Evolutionary conservation across 2,329 filamentous ascomycete genomes (phyloP), one percentile per base, ranked within the genome.

Genomic region (Calonectria naviculata): DNA sequence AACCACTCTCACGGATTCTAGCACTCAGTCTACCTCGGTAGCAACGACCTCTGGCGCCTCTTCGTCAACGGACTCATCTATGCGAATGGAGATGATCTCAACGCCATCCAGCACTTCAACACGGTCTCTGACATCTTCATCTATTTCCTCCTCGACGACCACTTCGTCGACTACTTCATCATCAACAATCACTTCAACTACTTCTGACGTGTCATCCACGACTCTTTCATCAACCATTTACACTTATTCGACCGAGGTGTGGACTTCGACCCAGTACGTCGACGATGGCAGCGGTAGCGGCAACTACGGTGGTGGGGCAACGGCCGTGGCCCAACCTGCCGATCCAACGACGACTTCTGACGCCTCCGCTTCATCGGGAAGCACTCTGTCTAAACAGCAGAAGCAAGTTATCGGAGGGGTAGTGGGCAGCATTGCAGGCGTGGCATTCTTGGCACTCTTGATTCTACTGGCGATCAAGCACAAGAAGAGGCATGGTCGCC

Each of bases 371-470:
- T 71, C 76, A 19, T 61, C 67, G 5, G 46, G 36, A 19, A 71
- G 71, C 64, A 73, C 74, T 7, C 74, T 84, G 24, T 78, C 82
- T 2, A 72, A 78, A 1, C 78, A 81, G 61, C 78, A 84, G 64
- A 83, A 83, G 70, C 81, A 82, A 68, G 79, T 91, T 31, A 88
- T 90, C 9, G 89, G 89, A 0, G 86, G 89, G 36, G 88, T 91
- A 1, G 83, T 91, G 21, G 89, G 89, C 26, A 85, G 88, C 46
- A 79, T 93, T 36, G 90, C 90, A 19, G 91, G 90, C 21, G 80
- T 89, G 2, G 90, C 89, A 15, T 83, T 92, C 54, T 79, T 93
- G 60, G 80, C 89, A 5, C 78, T 92, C 5, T 78, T 91, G 24
- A 79, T 90, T 7, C 80, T 92, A 68, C 83, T 88, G 70, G 75